Percentiles rank a stretch among this genome's conserved stretches.
Evolutionary conservation across 1,139 yeast species (phyloP).

Genomic region (Protomyces gravidus): DNA sequence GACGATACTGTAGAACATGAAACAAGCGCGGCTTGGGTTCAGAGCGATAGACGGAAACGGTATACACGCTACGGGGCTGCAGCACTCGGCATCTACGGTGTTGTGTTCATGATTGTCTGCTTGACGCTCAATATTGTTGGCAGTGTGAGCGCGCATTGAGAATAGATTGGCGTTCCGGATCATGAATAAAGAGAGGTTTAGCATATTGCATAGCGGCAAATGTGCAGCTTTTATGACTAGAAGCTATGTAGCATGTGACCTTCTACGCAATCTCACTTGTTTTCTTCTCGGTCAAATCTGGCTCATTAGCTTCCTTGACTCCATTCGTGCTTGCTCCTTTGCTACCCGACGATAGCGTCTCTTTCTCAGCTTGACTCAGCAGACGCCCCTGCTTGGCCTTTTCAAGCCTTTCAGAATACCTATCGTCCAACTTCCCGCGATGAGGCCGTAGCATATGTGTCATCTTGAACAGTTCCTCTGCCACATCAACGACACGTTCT

Average conservation of each 20-base stretch:
- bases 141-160: constrained; percentile 6
- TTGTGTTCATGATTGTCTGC: constrained; percentile 71
- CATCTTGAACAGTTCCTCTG: constrained; percentile 23
- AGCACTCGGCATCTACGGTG: constrained; percentile 67
- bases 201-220: too few species aligned
- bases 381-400: constrained; percentile 24
- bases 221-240: too few species aligned
- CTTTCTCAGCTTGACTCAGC: constrained; percentile 26
- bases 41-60: constrained; percentile 16
- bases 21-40: constrained; percentile 29
- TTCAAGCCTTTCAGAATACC: constrained; percentile 26
- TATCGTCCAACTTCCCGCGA: constrained; percentile 13
- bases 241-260: too few species aligned
- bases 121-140: constrained; percentile 39
- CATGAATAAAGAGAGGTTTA: too few species aligned
- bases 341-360: constrained; percentile 19
- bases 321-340: neutral
- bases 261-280: neutral
- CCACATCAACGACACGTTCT: constrained; percentile 30
- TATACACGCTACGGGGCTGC: constrained; percentile 55
- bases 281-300: neutral
- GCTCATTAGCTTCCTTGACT: neutral
- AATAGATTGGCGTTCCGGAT: too few species aligned
- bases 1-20: constrained; percentile 3
- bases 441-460: constrained; percentile 22